phyloP scores from a whole-genome alignment of 192 early-diverging fungal genomes.

The Umbelopsis ramanniana region DNA sequence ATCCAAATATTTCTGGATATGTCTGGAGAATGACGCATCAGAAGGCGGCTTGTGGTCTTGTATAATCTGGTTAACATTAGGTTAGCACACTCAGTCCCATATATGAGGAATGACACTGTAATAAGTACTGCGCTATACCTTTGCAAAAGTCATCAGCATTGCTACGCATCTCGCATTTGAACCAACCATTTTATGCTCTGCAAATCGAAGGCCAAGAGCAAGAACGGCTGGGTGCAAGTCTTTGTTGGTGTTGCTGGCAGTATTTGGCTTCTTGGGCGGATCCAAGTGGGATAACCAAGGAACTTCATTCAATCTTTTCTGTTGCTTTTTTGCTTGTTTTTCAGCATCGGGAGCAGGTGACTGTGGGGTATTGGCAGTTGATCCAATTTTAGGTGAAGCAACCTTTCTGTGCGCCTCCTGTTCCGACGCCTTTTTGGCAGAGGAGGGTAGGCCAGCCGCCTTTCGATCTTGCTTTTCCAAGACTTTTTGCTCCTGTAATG shows the following conservation, averaged over 20 bases:
- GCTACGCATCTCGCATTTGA: constrained; percentile 91
- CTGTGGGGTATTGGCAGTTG: constrained; percentile 38
- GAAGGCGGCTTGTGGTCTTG: constrained; percentile 89
- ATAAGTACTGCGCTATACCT: constrained; percentile 47
- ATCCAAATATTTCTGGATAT: constrained; percentile 81
- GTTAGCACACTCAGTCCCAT: not conserved
- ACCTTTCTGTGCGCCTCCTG: constrained; percentile 10
- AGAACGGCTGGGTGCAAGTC: constrained; percentile 88
- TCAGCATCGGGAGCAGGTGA: constrained; percentile 38
- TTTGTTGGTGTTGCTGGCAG: constrained; percentile 44
- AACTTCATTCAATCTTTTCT: constrained; percentile 54
- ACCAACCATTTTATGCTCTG: constrained; percentile 83
- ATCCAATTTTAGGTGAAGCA: not conserved
- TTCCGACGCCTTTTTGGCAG: constrained; percentile 48
- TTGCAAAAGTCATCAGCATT: constrained; percentile 84
- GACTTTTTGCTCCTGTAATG: constrained; percentile 81
- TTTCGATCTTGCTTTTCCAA: constrained; percentile 72
- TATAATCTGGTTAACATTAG: constrained; percentile 66
- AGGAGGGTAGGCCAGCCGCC: constrained; percentile 39
- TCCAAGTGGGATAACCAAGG: constrained; percentile 81
- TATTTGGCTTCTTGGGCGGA: constrained; percentile 54
- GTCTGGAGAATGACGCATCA: constrained; percentile 75
- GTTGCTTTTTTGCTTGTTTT: constrained; percentile 39
- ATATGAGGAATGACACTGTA: not conserved
- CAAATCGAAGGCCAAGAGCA: constrained; percentile 85